Base-by-base conservation (phyloP, 1,139 yeast species). In the Lodderomyces orthopsilosis region DNA sequence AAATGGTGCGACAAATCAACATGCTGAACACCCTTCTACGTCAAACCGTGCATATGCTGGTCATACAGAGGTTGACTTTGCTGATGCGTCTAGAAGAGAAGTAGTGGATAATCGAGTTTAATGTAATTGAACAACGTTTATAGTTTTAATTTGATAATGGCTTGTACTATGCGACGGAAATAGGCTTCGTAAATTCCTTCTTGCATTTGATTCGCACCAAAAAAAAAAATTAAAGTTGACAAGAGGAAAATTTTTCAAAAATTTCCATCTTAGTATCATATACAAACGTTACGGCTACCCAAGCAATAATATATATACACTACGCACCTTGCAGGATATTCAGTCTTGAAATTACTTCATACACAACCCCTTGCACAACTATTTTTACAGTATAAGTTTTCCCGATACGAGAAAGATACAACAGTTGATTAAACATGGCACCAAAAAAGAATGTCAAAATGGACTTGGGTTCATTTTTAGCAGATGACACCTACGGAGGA, bases 381-480 rank as follows among this genome's bases (percentile, higher is more conserved):
- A 5, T n/a, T 13, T 27, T 27, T 13, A 27, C 17, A 21, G 3
- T 13, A n/a, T n/a, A n/a, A n/a, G n/a, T 27, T 27, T 13, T 8
- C n/a, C n/a, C 14, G 34, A 30, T 17, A 15, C n/a, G 7, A 18
- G 10, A 18, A 30, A 26, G 23, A 32, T 10, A 10, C 13, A 13
- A n/a, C 6, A 14, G 6, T 26, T 23, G 26, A 19, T 15, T 9
- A 35, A 44, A 38, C 44, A 54, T 58, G 66, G 67, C 64, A 48
- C 66, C 75, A 50, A 72, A 73, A 58, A 70, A 69, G 54, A 63
- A 58, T 50, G 64, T 68, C 46, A 73, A 71, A 60, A 73, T 73
- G 78, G 77, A 73, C 65, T 68, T 73, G 58, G 75, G 77, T 52
- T 66, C 75, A 53, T 73, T 73, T 61, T 69, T 72, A 56, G 74